Conservation (phyloP, 73 alveolate species). For the Halteria grandinella region DNA sequence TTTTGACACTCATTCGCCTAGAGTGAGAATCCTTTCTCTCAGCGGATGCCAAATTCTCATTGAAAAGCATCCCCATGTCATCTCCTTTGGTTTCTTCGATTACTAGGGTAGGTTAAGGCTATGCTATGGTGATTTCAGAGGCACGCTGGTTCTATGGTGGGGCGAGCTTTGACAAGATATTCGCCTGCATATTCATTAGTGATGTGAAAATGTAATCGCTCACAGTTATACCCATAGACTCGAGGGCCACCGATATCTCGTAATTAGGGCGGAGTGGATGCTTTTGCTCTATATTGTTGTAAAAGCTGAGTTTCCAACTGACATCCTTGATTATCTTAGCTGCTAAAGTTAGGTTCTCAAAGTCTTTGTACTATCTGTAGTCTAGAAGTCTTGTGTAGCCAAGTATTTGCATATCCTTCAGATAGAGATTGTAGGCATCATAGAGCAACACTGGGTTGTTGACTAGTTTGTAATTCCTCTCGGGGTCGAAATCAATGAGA, state of each 20-base stretch:
- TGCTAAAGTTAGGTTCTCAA: neutral
- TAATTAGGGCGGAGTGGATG: slow-evolving; percentile 49
- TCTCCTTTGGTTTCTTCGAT: too few relatives aligned
- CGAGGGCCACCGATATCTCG: slow-evolving; percentile 7
- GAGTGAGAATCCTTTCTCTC: too few relatives aligned
- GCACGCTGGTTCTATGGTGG: too few relatives aligned
- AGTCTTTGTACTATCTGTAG: slow-evolving; percentile 23
- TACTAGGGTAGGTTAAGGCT: too few relatives aligned
- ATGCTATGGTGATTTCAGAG: too few relatives aligned
- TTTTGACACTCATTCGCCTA: too few relatives aligned
- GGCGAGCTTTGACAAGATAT: too few relatives aligned
- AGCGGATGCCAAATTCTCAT: too few relatives aligned
- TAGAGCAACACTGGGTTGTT: slow-evolving; percentile 32
- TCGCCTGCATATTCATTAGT: neutral
- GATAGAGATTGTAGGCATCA: slow-evolving; percentile 40
- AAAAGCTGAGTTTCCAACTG: neutral
- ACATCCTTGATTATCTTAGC: slow-evolving; percentile 53
- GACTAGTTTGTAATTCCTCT: slow-evolving; percentile 45
- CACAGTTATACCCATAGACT: slow-evolving; percentile 15
- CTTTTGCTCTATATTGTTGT: slow-evolving; percentile 38
- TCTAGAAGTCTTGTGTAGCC: slow-evolving; percentile 28
- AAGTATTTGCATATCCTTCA: slow-evolving; percentile 14
- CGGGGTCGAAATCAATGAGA: slow-evolving; percentile 1
- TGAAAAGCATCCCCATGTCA: too few relatives aligned
- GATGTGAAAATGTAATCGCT: slow-evolving; percentile 20